These are phyloP conservation scores for Colletotrichum sp. DNA, from an alignment of 2,329 filamentous ascomycete genomes.

Conservation along the genomic window DNA sequence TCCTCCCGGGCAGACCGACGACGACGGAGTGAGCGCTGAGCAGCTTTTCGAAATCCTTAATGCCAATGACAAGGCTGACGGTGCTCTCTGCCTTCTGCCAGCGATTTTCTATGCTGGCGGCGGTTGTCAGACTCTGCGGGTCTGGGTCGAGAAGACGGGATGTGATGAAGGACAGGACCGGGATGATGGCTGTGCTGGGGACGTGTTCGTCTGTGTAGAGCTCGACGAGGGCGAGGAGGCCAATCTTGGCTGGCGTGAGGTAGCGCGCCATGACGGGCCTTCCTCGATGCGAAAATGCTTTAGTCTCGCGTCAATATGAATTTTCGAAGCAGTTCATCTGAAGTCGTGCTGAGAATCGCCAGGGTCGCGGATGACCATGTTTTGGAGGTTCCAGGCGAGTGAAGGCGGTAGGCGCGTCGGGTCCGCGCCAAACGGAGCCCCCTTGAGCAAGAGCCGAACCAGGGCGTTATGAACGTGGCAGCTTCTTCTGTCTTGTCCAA, in stretches of 20 bases:
- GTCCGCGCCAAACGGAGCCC: neutral
- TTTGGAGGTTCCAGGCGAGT: neutral
- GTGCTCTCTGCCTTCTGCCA: slow-evolving; percentile 57
- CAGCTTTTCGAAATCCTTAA: slow-evolving; percentile 65
- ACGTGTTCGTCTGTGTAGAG: slow-evolving; percentile 79
- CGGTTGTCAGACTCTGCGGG: slow-evolving; percentile 31
- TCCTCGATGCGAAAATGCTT: neutral
- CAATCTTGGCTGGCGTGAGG: slow-evolving; percentile 88
- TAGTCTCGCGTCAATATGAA: neutral
- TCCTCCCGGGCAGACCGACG: slow-evolving; percentile 71
- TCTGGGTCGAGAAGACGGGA: slow-evolving; percentile 67
- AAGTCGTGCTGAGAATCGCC: neutral
- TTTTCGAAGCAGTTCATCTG: neutral
- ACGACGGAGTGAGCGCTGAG: slow-evolving; percentile 56
- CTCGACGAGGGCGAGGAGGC: slow-evolving; percentile 79
- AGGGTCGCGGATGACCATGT: neutral
- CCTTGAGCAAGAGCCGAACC: neutral
- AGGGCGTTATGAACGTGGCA: neutral
- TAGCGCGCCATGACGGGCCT: slow-evolving; percentile 71
- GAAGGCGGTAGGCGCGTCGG: neutral
- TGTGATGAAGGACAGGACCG: slow-evolving; percentile 80
- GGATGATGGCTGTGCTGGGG: slow-evolving; percentile 72
- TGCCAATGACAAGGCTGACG: slow-evolving; percentile 57
- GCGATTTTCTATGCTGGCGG: slow-evolving; percentile 29
- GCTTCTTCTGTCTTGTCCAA: neutral